Conservation (phyloP, 2,329 filamentous ascomycete genomes). For the Gyromitra esculenta region DNA sequence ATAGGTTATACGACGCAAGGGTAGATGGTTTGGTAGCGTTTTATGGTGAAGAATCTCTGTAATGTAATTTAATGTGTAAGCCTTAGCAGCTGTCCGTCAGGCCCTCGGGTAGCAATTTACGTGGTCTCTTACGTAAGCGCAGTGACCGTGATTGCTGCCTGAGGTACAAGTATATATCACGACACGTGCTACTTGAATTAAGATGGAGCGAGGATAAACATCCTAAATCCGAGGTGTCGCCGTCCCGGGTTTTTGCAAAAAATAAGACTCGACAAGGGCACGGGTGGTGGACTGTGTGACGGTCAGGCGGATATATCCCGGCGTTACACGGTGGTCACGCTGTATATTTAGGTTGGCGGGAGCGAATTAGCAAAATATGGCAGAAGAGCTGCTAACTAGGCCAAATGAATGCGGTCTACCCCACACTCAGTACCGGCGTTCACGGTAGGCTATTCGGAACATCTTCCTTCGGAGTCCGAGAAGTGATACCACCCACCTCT, state of each 20-base stretch:
- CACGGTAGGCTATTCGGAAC: constrained; percentile 18
- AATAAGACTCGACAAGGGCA: not conserved
- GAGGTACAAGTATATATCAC: not conserved
- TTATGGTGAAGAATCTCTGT: not conserved
- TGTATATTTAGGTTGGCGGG: not conserved
- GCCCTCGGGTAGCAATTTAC: not conserved
- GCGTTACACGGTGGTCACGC: not conserved
- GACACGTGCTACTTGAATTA: not conserved
- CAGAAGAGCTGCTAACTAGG: not conserved
- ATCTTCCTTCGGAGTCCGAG: constrained; percentile 26
- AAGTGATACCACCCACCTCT: not conserved
- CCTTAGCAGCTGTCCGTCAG: too few species aligned
- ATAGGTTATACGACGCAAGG: not conserved
- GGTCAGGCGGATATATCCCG: not conserved
- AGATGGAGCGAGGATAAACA: not conserved
- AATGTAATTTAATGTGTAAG: not conserved
- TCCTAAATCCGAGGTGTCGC: not conserved
- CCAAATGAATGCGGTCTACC: not conserved
- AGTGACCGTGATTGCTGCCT: not conserved
- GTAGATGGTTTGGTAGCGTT: not conserved
- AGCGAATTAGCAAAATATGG: not conserved
- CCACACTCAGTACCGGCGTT: not conserved
- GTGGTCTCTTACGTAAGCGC: not conserved
- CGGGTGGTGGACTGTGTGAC: not conserved
- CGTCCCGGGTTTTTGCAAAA: not conserved